A percentile compares a stretch with the other conserved stretches of the same genome.
phyloP scores from a whole-genome alignment of 2,329 filamentous ascomycete species.

The Chaetomiaceae sp. region DNA sequence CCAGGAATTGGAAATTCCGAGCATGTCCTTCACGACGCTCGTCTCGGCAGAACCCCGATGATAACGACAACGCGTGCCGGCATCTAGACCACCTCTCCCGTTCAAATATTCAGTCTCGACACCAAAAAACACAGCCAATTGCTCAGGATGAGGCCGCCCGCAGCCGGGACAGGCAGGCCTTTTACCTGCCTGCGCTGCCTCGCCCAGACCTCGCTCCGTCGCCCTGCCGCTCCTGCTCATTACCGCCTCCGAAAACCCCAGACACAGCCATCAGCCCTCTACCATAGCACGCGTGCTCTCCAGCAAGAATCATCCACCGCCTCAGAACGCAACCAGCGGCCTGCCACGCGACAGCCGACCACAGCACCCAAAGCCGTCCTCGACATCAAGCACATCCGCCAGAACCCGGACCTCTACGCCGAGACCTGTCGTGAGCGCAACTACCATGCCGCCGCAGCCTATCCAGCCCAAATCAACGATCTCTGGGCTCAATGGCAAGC shows the following conservation, averaged over 20 bases:
- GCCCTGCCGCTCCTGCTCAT: slow-evolving; percentile 1
- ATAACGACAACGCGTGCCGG: too few species aligned
- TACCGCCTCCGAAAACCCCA: slow-evolving; percentile 2
- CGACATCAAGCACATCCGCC: slow-evolving; percentile 85
- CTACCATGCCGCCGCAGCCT: slow-evolving; percentile 55
- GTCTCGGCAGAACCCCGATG: too few species aligned
- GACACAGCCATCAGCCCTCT: slow-evolving; percentile 14
- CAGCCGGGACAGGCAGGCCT: slow-evolving; percentile 8
- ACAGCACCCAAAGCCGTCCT: slow-evolving; percentile 74
- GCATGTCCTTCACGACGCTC: too few species aligned
- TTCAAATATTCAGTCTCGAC: too few species aligned
- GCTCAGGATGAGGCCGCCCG: slow-evolving; percentile 10
- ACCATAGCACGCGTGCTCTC: slow-evolving; percentile 17
- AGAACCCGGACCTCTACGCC: slow-evolving; percentile 74
- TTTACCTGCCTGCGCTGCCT: slow-evolving; percentile 22
- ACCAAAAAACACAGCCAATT: too few species aligned
- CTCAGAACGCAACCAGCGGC: slow-evolving; percentile 9
- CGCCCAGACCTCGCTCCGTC: background rate
- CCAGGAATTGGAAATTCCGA: too few species aligned
- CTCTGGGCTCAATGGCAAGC: slow-evolving; percentile 55
- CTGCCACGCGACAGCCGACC: slow-evolving; percentile 46
- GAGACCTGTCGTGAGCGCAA: slow-evolving; percentile 83
- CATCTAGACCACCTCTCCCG: too few species aligned
- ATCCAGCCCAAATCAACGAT: slow-evolving; percentile 51
- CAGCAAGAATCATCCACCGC: slow-evolving; percentile 2